Evolutionary conservation across 495 filamentous ascomycete species (phyloP), one percentile per base, ranked within the genome.

Genomic region (Penicillium roqueforti): DNA sequence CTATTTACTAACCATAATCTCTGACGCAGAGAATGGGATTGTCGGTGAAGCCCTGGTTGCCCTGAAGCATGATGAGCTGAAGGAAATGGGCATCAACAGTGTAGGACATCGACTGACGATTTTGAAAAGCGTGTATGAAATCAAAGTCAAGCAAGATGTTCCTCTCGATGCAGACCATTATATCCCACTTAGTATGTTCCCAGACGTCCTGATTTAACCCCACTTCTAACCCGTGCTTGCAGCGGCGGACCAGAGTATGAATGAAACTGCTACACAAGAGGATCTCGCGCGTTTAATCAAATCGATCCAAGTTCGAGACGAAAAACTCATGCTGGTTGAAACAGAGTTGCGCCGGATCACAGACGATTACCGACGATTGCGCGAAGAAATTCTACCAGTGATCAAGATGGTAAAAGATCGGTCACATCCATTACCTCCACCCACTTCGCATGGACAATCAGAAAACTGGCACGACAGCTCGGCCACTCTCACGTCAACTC

Each of bases 41-140:
- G 86, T 92, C 37, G 93, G 93, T 44, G 91, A 97, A 66, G 92
- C 89, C 38, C 76, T 98, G 47, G 80, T 97, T 56, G 89, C 88
- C 29, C 73, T 98, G 48, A 85, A 87, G 56, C 93, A 97, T 69
- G 89, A 93, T 41, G 92, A 97, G 62, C 74, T 98, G 65, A 95
- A 91, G 70, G 87, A 95, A 65, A 92, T 98, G 84, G 91, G 90
- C 36, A 86, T 98, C 58, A 76, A 77, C 47, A 96, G 92, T 68
- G 88, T 96, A 34, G 93, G 93, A 4, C 93, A 98, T 71, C 86
- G 93, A 25, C 78, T 98, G 54, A 96, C 92, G 2, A 93, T 98
- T 38, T 78, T 98, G 44, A 97, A 96, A 73, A 87, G 81, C 56
- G 89, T 97, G 32, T 98, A 96, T 69, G 91, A 97, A 63, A 83